Evolutionary conservation across 1,139 yeast species (phyloP), one percentile per base, ranked within the genome.

Genomic region (Geotrichum cucujoidarum): DNA sequence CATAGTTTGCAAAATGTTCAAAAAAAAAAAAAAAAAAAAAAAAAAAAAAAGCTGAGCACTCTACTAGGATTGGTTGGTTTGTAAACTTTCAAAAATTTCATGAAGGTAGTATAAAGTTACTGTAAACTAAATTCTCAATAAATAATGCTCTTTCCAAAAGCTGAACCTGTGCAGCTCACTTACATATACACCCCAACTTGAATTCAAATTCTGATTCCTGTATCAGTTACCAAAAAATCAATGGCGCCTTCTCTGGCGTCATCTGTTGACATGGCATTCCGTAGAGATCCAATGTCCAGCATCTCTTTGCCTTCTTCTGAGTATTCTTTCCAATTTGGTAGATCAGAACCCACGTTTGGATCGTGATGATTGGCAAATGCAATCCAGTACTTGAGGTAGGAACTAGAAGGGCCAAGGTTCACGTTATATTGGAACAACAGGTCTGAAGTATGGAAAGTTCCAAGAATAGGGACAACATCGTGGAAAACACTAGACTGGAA

Each of bases 281-380:
- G 16, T 7, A 2, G 7, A 13, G 25, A 33, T 2, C 18, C 13
- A 21, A 47, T 42, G 17, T 42, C 41, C 14, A 47, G 34, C 18
- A 36, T 42, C n/a, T 47, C 45, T 16, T 50, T 42, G 14, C 25
- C 40, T 4, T 24, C 34, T 1, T 11, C 17, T 82, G 83, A 0
- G 77, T 78, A 53, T 30, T 47, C 29, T 2, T 51, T 48, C 55
- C 55, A 52, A 20, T 42, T 18, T 1, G 34, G 11, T 25, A 52
- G 31, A 4, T 38, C 39, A 4, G 45, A 24, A 13, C 44, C 40
- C 18, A 27, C 33, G 43, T 55, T 55, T 2, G 58, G 58, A 41
- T 55, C 53, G n/a, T 47, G 42, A 39, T 44, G 42, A 29, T 48
- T 41, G 21, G 57, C 59, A 50, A 57, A 57, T 2, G 57, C 33